Evolutionary conservation across 208 protist genomes (phyloP).

Genomic region (Dictyostelium gargantuum): DNA sequence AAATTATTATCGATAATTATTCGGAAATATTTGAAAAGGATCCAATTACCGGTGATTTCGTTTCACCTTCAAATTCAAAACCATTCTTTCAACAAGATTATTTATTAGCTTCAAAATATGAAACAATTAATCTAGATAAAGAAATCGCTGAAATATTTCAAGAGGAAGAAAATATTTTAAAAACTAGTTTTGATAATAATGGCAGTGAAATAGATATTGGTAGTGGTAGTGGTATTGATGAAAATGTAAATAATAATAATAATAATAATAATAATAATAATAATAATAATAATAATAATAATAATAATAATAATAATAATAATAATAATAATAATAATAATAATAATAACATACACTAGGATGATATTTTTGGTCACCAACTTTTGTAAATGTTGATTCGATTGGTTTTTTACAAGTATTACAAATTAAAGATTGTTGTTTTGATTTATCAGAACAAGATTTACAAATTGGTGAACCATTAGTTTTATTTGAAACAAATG

Average conservation of each 20-base stretch:
- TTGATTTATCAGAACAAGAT: not conserved
- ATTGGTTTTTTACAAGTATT: constrained; percentile 4
- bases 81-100: not conserved
- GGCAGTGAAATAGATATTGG: too few species aligned
- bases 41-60: not conserved
- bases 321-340: not conserved
- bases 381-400: not conserved
- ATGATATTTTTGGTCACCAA: constrained; percentile 4
- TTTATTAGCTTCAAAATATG: constrained; percentile 1
- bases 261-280: not conserved
- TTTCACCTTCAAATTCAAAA: not conserved
- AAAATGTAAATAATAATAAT: not conserved
- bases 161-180: not conserved
- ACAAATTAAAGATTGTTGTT: not conserved
- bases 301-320: not conserved
- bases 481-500: not conserved
- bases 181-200: not conserved
- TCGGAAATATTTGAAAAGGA: constrained; percentile 21
- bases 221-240: not conserved
- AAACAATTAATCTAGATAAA: constrained; percentile 25
- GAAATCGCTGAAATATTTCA: constrained; percentile 11
- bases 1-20: constrained; percentile 2
- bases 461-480: not conserved
- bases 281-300: not conserved
- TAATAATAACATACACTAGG: not conserved